Percentiles rank a stretch among this genome's conserved stretches.
These are phyloP conservation scores for Thamnidium elegans DNA, from an alignment of 192 early-diverging fungal genomes.

Conservation along the genomic window DNA sequence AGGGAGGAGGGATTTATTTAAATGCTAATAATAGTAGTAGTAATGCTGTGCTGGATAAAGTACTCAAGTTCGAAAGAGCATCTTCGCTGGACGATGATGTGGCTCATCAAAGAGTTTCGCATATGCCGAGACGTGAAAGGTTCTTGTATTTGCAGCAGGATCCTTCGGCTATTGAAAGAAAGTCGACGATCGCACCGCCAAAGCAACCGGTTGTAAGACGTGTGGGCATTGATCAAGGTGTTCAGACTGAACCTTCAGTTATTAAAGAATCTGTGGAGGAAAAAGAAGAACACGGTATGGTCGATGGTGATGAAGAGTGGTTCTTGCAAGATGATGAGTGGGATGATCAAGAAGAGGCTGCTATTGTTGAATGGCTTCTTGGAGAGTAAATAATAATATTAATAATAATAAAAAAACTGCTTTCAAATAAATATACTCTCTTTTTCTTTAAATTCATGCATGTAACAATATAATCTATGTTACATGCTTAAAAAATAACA, in stretches of 20 bases:
- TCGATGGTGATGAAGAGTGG: constrained; percentile 44
- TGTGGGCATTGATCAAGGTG: constrained; percentile 14
- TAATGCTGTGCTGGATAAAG: constrained; percentile 32
- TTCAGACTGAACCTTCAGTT: constrained; percentile 19
- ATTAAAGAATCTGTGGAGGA: neutral
- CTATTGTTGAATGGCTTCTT: constrained; percentile 39
- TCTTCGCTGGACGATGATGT: constrained; percentile 23
- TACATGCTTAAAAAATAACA: too few species aligned
- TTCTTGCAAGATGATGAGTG: constrained; percentile 40
- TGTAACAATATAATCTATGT: too few species aligned
- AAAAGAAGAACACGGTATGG: constrained; percentile 23
- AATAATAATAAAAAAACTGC: too few species aligned
- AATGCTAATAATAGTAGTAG: neutral
- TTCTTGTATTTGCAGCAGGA: constrained; percentile 21
- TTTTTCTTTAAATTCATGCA: too few species aligned
- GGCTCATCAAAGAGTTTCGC: constrained; percentile 13
- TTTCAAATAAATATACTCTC: too few species aligned
- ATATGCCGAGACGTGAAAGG: constrained; percentile 18
- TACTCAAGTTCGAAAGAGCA: constrained; percentile 24
- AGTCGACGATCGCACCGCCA: neutral
- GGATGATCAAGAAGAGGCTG: constrained; percentile 33
- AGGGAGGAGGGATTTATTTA: neutral
- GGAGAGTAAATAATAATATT: constrained; percentile 16
- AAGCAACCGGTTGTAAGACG: neutral
- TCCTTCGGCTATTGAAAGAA: constrained; percentile 17